Conservation (phyloP, 2,329 filamentous ascomycete species). For the Alternaria sp. region DNA sequence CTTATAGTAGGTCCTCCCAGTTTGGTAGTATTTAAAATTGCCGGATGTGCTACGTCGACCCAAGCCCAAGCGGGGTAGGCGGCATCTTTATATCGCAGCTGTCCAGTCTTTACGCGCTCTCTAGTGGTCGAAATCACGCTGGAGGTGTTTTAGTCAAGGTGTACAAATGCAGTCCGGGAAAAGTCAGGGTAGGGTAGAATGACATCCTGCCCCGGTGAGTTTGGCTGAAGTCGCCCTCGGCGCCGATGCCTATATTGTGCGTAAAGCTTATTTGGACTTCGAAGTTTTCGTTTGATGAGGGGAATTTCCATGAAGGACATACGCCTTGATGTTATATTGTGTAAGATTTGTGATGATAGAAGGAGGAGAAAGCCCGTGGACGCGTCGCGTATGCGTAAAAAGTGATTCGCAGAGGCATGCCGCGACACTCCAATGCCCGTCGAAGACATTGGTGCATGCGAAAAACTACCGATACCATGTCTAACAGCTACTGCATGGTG, state of each 20-base stretch:
- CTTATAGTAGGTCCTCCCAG: neutral
- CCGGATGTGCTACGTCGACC: constrained; percentile 11
- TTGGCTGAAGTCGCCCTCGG: neutral
- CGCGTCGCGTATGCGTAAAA: neutral
- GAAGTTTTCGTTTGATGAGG: neutral
- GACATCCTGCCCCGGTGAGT: neutral
- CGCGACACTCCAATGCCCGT: neutral
- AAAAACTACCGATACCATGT: neutral
- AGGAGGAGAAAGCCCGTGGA: too few species aligned
- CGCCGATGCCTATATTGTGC: neutral
- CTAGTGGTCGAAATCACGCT: neutral
- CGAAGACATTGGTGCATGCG: neutral
- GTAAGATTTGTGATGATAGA: neutral
- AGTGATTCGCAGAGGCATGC: neutral
- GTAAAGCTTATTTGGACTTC: neutral
- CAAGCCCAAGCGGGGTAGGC: constrained; percentile 2
- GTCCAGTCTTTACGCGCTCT: neutral
- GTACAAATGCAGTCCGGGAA: neutral
- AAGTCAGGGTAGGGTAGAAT: neutral
- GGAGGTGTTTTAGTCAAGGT: neutral
- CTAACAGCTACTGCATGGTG: neutral
- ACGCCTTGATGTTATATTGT: neutral
- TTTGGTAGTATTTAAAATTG: constrained; percentile 16
- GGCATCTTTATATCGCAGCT: neutral
- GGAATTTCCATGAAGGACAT: neutral